Evolutionary conservation across 148 eudicot genomes (phyloP).

Genomic region (Pouteria glomerata): DNA sequence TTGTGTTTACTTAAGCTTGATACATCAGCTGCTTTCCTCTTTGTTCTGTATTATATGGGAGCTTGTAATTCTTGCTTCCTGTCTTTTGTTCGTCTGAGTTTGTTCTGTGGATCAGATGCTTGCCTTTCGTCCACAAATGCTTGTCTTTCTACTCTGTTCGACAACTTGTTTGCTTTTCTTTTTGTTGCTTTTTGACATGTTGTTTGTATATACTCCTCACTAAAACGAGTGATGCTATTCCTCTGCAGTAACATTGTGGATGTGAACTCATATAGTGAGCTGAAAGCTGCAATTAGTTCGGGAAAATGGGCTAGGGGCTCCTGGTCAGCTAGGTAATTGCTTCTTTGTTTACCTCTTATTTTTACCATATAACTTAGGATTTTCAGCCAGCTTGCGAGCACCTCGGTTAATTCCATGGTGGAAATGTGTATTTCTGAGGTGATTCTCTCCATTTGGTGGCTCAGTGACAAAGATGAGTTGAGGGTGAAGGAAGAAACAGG

Average conservation of each 20-base stretch:
- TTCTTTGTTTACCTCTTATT: neutral
- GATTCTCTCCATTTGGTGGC: slow-evolving; percentile 14
- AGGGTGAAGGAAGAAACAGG: slow-evolving; percentile 96
- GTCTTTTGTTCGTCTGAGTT: neutral
- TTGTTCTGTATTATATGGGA: neutral
- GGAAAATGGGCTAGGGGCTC: slow-evolving; percentile 99
- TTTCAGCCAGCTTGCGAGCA: too few relatives aligned
- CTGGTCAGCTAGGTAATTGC: slow-evolving; percentile 80
- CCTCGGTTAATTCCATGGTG: too few relatives aligned
- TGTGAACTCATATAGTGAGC: slow-evolving; percentile 77
- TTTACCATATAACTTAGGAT: too few relatives aligned
- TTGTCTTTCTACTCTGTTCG: neutral
- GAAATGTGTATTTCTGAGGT: neutral
- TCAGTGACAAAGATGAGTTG: slow-evolving; percentile 73
- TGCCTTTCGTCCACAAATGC: neutral
- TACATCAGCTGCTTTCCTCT: neutral
- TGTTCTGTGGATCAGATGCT: neutral
- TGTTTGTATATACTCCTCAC: neutral
- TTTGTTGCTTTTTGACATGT: neutral
- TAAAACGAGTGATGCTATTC: neutral
- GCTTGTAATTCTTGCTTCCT: neutral
- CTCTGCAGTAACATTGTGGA: slow-evolving; percentile 81
- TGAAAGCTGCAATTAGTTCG: slow-evolving; percentile 66
- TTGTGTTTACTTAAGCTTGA: neutral
- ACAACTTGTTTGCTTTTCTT: neutral